Evolutionary conservation across 495 filamentous ascomycete species (phyloP), one percentile per base, ranked within the genome.

Genomic region (Staphylotrichum longicolle): DNA sequence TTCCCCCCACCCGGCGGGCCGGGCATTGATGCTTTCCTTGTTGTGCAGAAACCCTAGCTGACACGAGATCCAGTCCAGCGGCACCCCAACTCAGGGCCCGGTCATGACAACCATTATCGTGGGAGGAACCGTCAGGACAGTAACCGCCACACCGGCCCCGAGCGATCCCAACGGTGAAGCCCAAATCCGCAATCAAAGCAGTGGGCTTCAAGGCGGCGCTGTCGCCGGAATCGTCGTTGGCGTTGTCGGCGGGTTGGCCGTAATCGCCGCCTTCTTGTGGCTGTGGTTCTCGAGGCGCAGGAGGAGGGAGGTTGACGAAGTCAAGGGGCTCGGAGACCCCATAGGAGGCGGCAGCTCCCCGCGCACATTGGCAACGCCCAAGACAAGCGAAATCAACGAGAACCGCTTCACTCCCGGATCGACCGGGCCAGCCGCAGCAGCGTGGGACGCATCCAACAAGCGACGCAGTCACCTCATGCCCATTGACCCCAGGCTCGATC

Each of bases 401-500:
- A 58, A 62, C 39, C 65, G 63, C 8, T 63, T 40, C n/a, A 57
- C 15, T 5, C 39, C 14, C 35, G 63, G 51, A 5, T 9, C 42
- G 7, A 33, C 42, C 34, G 52, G 14, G 5, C 40, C 60, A 15
- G 48, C 27, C 27, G 63, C 15, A 9, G 49, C 50, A 27, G 54
- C 30, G 0, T 72, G 66, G 68, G 66, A 69, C 8, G 42, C 54
- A 3, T 57, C 39, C 34, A 74, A 73, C 37, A 75, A 74, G 54
- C 68, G 82, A 54, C 69, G 73, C 44, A 85, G 81, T 69, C 72
- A 76, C 32, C 67, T 81, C 30, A 80, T 82, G 77, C 77, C 80
- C 1, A 73, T 83, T 48, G 81, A 85, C 66, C 81, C 81, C n/a
- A 74, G 82, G 49, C 74, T 83, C 65, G 79, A 83, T 57, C 80